phyloP scores from a whole-genome alignment of 164 flowering plant genomes.

The Dillenia suffruticosa region DNA sequence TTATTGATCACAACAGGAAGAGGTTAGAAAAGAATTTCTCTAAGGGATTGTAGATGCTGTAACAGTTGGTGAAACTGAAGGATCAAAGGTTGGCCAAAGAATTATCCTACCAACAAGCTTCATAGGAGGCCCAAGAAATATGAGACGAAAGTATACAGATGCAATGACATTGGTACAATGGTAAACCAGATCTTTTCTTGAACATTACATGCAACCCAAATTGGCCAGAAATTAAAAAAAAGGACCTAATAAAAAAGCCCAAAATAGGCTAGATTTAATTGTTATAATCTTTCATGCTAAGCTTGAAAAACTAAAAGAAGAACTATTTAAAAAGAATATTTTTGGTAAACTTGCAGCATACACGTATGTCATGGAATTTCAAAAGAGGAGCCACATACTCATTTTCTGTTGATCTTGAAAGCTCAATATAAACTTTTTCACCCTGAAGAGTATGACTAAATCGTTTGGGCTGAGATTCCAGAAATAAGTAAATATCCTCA shows the following conservation, averaged over 20 bases:
- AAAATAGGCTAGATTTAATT: too few species aligned
- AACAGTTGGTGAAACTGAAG: neutral
- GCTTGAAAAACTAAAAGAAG: too few species aligned
- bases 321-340: too few species aligned
- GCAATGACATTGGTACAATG: constrained; percentile 6
- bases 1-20: neutral
- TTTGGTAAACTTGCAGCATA: too few species aligned
- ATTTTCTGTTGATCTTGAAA: constrained; percentile 12
- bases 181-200: neutral
- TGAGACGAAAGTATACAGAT: constrained; percentile 7
- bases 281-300: too few species aligned
- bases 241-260: too few species aligned
- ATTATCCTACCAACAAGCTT: constrained; percentile 9
- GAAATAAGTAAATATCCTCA: neutral
- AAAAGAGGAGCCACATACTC: too few species aligned
- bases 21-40: constrained; percentile 7
- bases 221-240: too few species aligned
- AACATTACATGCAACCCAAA: neutral
- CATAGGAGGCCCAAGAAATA: constrained; percentile 12
- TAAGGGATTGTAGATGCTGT: constrained; percentile 7
- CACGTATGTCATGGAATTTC: too few species aligned
- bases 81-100: neutral
- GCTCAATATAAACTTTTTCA: neutral
- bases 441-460: constrained; percentile 3
- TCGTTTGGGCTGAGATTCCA: constrained; percentile 12